Percentiles rank a stretch among this genome's conserved stretches.
phyloP scores from a whole-genome alignment of 495 filamentous ascomycete genomes.

The Penicillium ucsense region DNA sequence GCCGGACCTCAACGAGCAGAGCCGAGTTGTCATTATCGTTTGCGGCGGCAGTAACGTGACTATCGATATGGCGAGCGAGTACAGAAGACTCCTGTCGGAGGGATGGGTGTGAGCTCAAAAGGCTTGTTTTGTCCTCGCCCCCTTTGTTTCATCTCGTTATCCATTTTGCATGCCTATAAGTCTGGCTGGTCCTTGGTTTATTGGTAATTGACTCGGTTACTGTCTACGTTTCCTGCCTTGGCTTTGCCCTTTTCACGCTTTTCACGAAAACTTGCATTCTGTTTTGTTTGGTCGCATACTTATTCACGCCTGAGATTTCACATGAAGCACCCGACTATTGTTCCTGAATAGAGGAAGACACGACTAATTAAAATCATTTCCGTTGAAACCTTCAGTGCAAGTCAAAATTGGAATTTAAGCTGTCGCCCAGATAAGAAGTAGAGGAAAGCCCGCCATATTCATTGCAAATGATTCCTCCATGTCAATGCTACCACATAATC shows the following conservation, averaged over 20 bases:
- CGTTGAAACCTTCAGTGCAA: not conserved
- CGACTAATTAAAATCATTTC: slow-evolving; percentile 1
- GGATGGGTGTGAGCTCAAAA: slow-evolving; percentile 23
- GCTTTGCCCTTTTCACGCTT: no score
- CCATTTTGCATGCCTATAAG: slow-evolving; percentile 1
- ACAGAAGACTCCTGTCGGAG: slow-evolving; percentile 39
- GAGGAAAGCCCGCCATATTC: no score
- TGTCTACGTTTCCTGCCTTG: no score
- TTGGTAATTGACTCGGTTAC: not conserved
- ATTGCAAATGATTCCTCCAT: not conserved
- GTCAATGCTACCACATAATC: slow-evolving; percentile 1
- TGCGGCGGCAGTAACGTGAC: slow-evolving; percentile 78
- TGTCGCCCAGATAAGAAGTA: not conserved
- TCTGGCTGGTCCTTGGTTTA: slow-evolving; percentile 2
- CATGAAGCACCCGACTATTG: not conserved
- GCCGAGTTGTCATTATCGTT: slow-evolving; percentile 73
- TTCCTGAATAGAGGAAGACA: slow-evolving; percentile 1
- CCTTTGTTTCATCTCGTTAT: not conserved
- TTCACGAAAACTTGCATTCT: not conserved
- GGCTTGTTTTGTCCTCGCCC: slow-evolving; percentile 1
- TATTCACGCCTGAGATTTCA: slow-evolving; percentile 2
- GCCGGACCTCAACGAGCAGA: slow-evolving; percentile 42
- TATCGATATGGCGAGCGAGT: slow-evolving; percentile 54
- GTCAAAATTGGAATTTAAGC: not conserved
- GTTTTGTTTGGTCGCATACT: not conserved